Percentiles rank a stretch among this genome's conserved stretches.
Conservation (phyloP, 768 basidiomycete species). For the Porphyrellus cyaneotinctus region DNA sequence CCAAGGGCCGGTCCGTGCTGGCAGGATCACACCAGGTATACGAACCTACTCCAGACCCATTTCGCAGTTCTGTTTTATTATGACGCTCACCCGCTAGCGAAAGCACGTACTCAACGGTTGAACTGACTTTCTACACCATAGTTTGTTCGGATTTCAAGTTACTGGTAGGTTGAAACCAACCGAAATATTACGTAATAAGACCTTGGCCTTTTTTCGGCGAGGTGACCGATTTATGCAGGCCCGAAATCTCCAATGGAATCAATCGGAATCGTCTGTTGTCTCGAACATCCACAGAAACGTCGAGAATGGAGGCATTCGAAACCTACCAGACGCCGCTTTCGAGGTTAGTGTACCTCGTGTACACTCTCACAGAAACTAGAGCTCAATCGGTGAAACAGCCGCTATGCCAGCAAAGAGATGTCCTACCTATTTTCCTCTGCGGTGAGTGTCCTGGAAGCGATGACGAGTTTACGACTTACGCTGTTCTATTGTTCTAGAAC, state of each 20-base stretch:
- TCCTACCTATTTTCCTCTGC: conserved; percentile 92
- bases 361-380: background rate
- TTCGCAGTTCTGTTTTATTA: too few relatives aligned
- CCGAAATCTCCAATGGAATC: background rate
- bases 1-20: too few relatives aligned
- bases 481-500: conserved; percentile 48
- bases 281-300: background rate
- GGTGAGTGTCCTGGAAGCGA: conserved; percentile 41
- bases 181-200: conserved; percentile 1
- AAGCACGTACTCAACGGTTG: too few relatives aligned
- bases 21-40: too few relatives aligned
- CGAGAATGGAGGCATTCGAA: conserved; percentile 57
- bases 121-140: too few relatives aligned
- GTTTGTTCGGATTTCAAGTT: too few relatives aligned
- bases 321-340: conserved; percentile 80
- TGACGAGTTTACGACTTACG: background rate
- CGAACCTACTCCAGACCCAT: too few relatives aligned
- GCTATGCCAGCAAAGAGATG: conserved; percentile 99
- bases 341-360: conserved; percentile 44
- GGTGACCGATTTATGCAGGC: background rate
- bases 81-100: too few relatives aligned
- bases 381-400: conserved; percentile 44
- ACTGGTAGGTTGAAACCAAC: too few relatives aligned
- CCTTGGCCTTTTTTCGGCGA: background rate
- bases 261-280: background rate